phyloP scores from a whole-genome alignment of 2,329 filamentous ascomycete species.

The Alternaria conjuncta region DNA sequence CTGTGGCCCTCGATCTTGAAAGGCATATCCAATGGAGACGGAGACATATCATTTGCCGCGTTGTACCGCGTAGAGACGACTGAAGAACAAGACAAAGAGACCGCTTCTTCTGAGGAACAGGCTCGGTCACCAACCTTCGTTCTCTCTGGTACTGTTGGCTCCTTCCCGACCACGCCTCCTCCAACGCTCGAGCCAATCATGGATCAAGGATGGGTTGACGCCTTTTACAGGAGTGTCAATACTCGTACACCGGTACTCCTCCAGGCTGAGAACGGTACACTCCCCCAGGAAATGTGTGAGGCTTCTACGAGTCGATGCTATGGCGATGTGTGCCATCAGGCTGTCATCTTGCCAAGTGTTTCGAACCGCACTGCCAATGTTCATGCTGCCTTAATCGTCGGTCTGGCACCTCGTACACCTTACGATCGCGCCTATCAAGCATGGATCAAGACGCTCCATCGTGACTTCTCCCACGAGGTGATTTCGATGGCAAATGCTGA shows the following conservation, averaged over 20 bases:
- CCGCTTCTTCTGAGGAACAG: too few relatives aligned
- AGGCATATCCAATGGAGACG: neutral
- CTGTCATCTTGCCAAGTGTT: neutral
- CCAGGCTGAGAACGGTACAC: neutral
- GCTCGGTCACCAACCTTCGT: too few relatives aligned
- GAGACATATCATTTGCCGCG: neutral
- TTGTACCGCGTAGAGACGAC: neutral
- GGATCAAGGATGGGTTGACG: neutral
- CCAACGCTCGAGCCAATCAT: neutral
- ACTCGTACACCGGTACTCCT: neutral
- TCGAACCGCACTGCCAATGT: neutral
- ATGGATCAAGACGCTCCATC: slow-evolving; percentile 6
- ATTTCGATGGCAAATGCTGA: neutral
- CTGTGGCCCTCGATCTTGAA: neutral
- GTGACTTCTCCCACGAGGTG: slow-evolving; percentile 3
- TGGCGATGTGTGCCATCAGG: slow-evolving; percentile 2
- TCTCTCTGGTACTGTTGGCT: neutral
- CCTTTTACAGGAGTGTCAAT: neutral
- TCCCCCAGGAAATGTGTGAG: neutral
- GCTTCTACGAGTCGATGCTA: slow-evolving; percentile 5
- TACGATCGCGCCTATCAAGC: slow-evolving; percentile 2
- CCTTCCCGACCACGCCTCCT: neutral
- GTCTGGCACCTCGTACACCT: slow-evolving; percentile 2
- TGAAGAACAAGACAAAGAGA: too few relatives aligned
- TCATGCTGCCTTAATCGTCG: neutral